phyloP scores from a whole-genome alignment of 2,329 filamentous ascomycete species.

The Claviceps cyperi region DNA sequence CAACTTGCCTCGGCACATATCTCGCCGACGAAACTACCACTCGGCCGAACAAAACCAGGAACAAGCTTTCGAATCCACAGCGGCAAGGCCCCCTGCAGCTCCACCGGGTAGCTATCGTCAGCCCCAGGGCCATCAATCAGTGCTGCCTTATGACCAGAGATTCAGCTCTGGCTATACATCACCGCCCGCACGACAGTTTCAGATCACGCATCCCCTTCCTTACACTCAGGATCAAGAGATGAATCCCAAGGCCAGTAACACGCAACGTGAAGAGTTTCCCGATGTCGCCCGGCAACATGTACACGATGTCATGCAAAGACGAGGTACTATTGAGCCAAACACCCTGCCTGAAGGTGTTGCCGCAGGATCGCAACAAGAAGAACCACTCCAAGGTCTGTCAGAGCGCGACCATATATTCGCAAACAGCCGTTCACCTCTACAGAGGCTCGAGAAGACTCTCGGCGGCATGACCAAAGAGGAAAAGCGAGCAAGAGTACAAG shows the following conservation, averaged over 20 bases:
- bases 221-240: slow-evolving; percentile 10
- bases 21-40: slow-evolving; percentile 5
- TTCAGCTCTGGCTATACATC: slow-evolving; percentile 6
- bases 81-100: slow-evolving; percentile 32
- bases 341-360: slow-evolving; percentile 9
- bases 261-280: slow-evolving; percentile 7
- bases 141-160: slow-evolving; percentile 12
- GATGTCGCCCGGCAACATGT: slow-evolving; percentile 7
- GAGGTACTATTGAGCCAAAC: slow-evolving; percentile 8
- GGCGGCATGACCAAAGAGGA: slow-evolving; percentile 93
- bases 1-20: slow-evolving; percentile 11
- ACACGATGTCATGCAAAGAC: slow-evolving; percentile 11
- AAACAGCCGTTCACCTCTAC: slow-evolving; percentile 74
- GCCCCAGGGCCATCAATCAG: slow-evolving; percentile 22
- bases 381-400: slow-evolving; percentile 23
- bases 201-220: background rate
- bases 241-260: slow-evolving; percentile 13
- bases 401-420: slow-evolving; percentile 49
- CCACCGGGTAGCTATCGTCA: slow-evolving; percentile 44
- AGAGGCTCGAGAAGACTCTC: slow-evolving; percentile 82
- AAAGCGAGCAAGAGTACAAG: slow-evolving; percentile 70
- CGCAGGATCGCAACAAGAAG: slow-evolving; percentile 20
- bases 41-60: slow-evolving; percentile 24
- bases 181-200: background rate
- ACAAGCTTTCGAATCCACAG: slow-evolving; percentile 11